phyloP scores from a whole-genome alignment of 2,329 filamentous ascomycete genomes.

The Coniochaeta hoffmannii region DNA sequence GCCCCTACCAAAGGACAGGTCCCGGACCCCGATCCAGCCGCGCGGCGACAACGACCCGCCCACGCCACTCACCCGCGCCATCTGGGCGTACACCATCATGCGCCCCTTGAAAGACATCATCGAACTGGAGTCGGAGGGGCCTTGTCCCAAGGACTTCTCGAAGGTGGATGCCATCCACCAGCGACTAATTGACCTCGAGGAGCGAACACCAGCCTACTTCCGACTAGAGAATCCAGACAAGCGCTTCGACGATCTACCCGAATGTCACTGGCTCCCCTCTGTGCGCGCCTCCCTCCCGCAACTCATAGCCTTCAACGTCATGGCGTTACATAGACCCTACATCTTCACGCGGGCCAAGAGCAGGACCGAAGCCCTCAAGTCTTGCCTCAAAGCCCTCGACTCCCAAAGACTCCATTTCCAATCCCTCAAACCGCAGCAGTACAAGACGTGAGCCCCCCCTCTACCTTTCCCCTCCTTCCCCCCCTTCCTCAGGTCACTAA shows the following conservation, averaged over 20 bases:
- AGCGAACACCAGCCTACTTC: slow-evolving; percentile 43
- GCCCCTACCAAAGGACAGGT: slow-evolving; percentile 36
- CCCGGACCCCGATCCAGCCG: slow-evolving; percentile 38
- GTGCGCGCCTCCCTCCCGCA: slow-evolving; percentile 40
- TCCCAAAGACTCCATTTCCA: slow-evolving; percentile 44
- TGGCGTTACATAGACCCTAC: slow-evolving; percentile 55
- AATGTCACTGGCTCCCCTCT: slow-evolving; percentile 43
- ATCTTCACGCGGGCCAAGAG: slow-evolving; percentile 49
- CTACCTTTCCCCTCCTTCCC: not conserved
- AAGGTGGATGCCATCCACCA: slow-evolving; percentile 48
- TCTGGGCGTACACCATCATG: slow-evolving; percentile 43
- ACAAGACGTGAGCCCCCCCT: slow-evolving; percentile 29
- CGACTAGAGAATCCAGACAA: slow-evolving; percentile 49
- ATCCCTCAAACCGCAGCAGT: slow-evolving; percentile 41
- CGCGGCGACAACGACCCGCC: slow-evolving; percentile 45
- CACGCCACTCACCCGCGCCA: slow-evolving; percentile 44
- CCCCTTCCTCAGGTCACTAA: not conserved
- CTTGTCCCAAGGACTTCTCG: slow-evolving; percentile 44
- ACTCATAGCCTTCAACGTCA: slow-evolving; percentile 43
- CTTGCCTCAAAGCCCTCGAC: slow-evolving; percentile 47
- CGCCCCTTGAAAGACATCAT: slow-evolving; percentile 45
- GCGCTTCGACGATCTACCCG: slow-evolving; percentile 44
- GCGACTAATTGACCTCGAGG: slow-evolving; percentile 38
- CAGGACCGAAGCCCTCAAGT: slow-evolving; percentile 47
- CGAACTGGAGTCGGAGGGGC: slow-evolving; percentile 48